Conservation (phyloP, 352 stramenopile genomes). For the Globisporangium cystogenes region DNA sequence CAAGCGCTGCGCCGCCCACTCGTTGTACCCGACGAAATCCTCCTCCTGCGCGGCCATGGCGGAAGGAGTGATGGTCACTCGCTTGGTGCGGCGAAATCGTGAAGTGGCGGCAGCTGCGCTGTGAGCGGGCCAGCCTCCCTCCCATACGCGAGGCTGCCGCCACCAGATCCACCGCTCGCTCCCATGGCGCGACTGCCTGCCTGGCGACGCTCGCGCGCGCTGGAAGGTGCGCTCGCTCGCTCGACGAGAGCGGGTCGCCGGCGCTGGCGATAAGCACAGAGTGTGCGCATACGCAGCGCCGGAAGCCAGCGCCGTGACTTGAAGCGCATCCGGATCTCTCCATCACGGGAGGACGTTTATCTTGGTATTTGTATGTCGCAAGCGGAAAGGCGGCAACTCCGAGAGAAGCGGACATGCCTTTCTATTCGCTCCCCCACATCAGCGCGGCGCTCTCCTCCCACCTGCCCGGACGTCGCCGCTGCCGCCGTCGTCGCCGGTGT, state of each 20-base stretch:
- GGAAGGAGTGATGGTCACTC: neutral
- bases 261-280: conserved; percentile 12
- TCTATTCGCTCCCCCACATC: neutral
- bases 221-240: neutral
- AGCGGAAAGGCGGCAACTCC: neutral
- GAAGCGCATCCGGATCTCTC: neutral
- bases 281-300: neutral
- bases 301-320: neutral
- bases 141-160: no score
- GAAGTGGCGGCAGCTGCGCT: no score
- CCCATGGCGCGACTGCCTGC: no score
- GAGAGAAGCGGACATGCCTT: neutral
- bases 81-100: neutral
- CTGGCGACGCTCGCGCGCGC: neutral
- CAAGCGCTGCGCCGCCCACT: conserved; percentile 53
- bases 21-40: conserved; percentile 70
- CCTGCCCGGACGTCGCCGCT: no score
- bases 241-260: neutral
- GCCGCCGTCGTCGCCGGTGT: no score
- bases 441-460: neutral
- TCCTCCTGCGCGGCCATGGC: neutral
- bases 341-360: neutral
- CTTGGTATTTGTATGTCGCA: neutral
- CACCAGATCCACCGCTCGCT: no score
- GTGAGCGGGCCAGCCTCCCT: no score